Evolutionary conservation across 2,329 filamentous ascomycete genomes (phyloP), one percentile per base, ranked within the genome.

Genomic region (Colletotrichum spaethianum): DNA sequence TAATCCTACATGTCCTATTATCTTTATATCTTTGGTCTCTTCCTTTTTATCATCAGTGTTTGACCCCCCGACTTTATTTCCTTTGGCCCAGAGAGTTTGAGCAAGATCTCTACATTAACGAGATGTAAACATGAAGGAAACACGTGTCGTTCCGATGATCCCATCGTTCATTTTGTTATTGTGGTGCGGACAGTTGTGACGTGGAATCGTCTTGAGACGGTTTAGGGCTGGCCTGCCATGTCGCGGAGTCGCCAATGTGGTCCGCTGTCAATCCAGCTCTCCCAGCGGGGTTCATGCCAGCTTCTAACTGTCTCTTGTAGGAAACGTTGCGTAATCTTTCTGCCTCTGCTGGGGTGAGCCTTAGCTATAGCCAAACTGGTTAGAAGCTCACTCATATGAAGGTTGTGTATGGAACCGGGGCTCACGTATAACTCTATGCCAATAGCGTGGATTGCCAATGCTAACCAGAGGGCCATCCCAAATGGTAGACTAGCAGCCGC

Each of bases 261-360:
- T 87, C 84, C 1, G 77, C 79, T 5, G 83, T 84, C 56, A 86
- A 73, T 0, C 86, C 86, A 2, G 82, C 81, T 33, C 80, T 80
- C 0, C 85, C 86, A 0, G 87, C 83, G n/a, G 83, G 80, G 53
- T 75, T 81, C 78, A 86, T 82, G 0, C 88, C 88, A 4, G 84
- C 83, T 74, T 86, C 86, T 12, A 88, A 63, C 74, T 91, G 88
- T 56, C 84, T 82, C 76, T 88, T 83, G 75, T 88, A 89, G n/a
- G 84, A 86, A 1, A 90, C 82, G 31, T 83, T 79, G 18, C 88
- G 82, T 61, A 91, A 77, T 11, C 88, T 80, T 56, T 88, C 81
- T 1, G 80, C 79, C 74, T 91, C 88, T 14, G 78, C 81, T 0
- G 88, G 86, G 0, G 88, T 90, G 23, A 88, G 75, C 18, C 76